A percentile compares a stretch with the other conserved stretches of the same genome.
phyloP scores from a whole-genome alignment of 768 basidiomycete genomes.

The Naematelia encephala region DNA sequence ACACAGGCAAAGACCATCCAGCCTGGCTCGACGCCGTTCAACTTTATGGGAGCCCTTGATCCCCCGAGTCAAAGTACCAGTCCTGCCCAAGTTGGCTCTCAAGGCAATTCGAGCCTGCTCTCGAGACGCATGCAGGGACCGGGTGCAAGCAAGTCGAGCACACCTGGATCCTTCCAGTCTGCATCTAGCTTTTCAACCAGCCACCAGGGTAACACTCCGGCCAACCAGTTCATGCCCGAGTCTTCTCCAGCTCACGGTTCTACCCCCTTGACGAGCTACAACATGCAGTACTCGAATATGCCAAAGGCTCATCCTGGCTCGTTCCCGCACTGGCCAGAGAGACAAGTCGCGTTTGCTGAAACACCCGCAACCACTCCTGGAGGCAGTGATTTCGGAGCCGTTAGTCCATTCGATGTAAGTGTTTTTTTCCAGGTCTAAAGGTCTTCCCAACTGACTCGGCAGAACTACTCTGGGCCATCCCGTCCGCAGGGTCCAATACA shows the following conservation, averaged over 20 bases:
- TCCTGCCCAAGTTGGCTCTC: constrained; percentile 6
- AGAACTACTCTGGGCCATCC: constrained; percentile 2
- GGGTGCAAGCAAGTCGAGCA: background rate
- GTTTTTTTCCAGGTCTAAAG: background rate
- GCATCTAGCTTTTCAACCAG: constrained; percentile 4
- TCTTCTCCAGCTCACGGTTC: background rate
- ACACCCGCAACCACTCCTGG: constrained; percentile 41
- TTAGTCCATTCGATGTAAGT: constrained; percentile 35
- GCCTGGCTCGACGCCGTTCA: constrained; percentile 6
- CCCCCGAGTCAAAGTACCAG: constrained; percentile 8
- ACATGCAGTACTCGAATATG: background rate
- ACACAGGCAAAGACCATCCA: constrained; percentile 16
- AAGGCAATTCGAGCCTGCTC: constrained; percentile 17
- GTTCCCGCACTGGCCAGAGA: constrained; percentile 13
- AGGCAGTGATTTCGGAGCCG: constrained; percentile 33
- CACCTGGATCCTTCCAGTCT: constrained; percentile 1
- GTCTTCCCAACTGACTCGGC: background rate
- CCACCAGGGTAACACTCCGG: constrained; percentile 1
- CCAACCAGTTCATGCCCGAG: background rate
- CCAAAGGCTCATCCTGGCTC: background rate
- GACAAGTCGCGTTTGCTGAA: constrained; percentile 22
- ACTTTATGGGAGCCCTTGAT: constrained; percentile 1
- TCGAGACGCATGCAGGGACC: constrained; percentile 27
- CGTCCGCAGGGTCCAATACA: constrained; percentile 10
- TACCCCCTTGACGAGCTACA: background rate